These are phyloP conservation scores for Exophiala xenobiotica DNA, from an alignment of 2,329 filamentous ascomycete species.

Conservation along the genomic window DNA sequence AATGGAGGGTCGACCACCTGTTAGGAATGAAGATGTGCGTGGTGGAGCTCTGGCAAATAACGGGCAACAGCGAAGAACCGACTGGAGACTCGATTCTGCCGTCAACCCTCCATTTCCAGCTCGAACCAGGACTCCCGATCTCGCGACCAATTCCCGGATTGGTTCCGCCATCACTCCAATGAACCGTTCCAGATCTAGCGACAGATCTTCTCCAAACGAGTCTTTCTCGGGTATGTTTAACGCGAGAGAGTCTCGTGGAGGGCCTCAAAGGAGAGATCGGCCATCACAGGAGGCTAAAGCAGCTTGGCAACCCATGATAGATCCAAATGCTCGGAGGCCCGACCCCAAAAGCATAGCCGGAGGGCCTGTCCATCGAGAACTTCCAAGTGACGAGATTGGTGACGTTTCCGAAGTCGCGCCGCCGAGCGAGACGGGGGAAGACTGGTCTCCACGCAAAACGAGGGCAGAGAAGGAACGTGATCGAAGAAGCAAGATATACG, in stretches of 20 bases:
- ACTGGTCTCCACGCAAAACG: neutral
- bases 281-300: neutral
- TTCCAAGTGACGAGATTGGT: neutral
- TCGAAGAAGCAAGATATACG: slow-evolving; percentile 23
- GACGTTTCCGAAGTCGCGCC: neutral
- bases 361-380: neutral
- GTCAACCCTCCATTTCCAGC: neutral
- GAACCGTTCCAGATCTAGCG: neutral
- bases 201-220: neutral
- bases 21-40: too few relatives aligned
- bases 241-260: neutral
- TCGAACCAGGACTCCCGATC: neutral
- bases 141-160: neutral
- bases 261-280: neutral
- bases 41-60: too few relatives aligned
- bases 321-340: neutral
- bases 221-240: neutral
- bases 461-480: slow-evolving; percentile 8
- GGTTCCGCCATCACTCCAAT: neutral
- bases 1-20: too few relatives aligned
- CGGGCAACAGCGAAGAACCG: too few relatives aligned
- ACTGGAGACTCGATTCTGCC: neutral
- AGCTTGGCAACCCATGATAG: neutral
- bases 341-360: neutral
- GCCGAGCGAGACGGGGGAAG: neutral